These are phyloP conservation scores for Colletotrichum phormii DNA, from an alignment of 2,329 filamentous ascomycete species.

Conservation along the genomic window DNA sequence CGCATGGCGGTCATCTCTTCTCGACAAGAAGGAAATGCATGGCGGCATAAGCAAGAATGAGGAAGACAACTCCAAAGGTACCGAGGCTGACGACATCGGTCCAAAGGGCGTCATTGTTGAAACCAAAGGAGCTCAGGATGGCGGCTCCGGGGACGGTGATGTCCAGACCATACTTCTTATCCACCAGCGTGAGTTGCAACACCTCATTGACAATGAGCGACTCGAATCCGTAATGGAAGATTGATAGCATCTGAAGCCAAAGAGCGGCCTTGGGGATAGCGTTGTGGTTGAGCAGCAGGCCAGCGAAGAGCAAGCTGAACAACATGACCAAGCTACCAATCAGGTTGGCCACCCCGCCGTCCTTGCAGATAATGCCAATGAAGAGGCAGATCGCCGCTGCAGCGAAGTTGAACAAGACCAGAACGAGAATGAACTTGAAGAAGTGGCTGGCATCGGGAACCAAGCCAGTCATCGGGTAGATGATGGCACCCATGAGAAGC, in stretches of 20 bases:
- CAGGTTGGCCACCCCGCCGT: conserved; percentile 90
- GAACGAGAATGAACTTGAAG: conserved; percentile 88
- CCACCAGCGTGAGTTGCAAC: conserved; percentile 86
- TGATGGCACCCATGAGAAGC: conserved; percentile 92
- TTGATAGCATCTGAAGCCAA: conserved; percentile 94
- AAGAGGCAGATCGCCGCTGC: conserved; percentile 94
- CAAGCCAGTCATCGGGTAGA: conserved; percentile 98
- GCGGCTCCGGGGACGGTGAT: conserved; percentile 96
- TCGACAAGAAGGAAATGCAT: conserved; percentile 96
- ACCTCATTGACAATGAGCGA: conserved; percentile 98
- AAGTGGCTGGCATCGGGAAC: conserved; percentile 87
- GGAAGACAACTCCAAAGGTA: conserved; percentile 84
- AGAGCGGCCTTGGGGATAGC: conserved; percentile 86
- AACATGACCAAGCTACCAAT: conserved; percentile 97
- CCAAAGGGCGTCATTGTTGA: conserved; percentile 89
- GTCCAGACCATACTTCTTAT: conserved; percentile 95
- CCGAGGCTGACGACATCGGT: conserved; percentile 83
- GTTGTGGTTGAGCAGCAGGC: conserved; percentile 93
- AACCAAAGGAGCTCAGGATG: conserved; percentile 94
- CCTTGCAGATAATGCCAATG: conserved; percentile 94
- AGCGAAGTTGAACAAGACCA: conserved; percentile 96
- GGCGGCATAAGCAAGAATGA: conserved; percentile 87
- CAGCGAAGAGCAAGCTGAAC: conserved; percentile 94
- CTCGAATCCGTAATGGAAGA: conserved; percentile 98
- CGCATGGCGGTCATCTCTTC: conserved; percentile 69